Base-by-base conservation (phyloP, 2,329 filamentous ascomycete genomes). In the Cladosporium sp. region DNA sequence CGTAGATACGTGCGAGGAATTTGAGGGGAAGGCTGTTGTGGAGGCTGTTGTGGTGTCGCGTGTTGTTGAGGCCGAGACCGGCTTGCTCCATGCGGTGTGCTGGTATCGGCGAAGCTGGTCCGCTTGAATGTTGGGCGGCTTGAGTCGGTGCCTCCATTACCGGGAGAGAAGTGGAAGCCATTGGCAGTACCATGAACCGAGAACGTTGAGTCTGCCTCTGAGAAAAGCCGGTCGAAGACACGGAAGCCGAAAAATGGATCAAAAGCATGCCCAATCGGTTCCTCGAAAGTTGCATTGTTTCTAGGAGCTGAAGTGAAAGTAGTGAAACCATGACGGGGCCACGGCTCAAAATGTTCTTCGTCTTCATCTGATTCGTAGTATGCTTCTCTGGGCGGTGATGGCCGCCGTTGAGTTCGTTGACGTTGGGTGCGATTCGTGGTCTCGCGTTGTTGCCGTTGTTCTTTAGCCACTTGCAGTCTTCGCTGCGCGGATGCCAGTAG, bases 1-100 rank as follows among this genome's bases (percentile, higher is more conserved):
- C 45, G 63, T 14, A 71, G 61, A 4, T 66, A 51, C 5, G 61
- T 70, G 12, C 62, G 59, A 7, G 65, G 64, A 34, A 64, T 64
- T 8, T 57, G 59, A 30, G 58, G 59, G 54, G 55, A 28, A 62
- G 55, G 47, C 58, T 19, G n/a, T 36, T 60, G 58, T 39, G 11
- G 61, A 51, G 55, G 59, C 37, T 42, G 57, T 3, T 25, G 54
- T 36, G 55, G 28, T 36, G 45, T 38, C 19, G 60, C 45, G 49
- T 49, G 36, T 37, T 8, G 38, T 19, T 59, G 39, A 47, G 25
- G 51, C 51, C 59, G n/a, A 58, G 60, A 52, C 65, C 66, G 3
- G 58, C 59, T 30, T 60, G 60, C 14, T 22, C 42, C 17, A n/a
- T 22, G 38, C 11, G 54, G 38, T 40, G 54, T 12, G 36, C 54